These are phyloP conservation scores for Chlorophyllum brunneum DNA, from an alignment of 768 basidiomycete species.

Conservation along the genomic window DNA sequence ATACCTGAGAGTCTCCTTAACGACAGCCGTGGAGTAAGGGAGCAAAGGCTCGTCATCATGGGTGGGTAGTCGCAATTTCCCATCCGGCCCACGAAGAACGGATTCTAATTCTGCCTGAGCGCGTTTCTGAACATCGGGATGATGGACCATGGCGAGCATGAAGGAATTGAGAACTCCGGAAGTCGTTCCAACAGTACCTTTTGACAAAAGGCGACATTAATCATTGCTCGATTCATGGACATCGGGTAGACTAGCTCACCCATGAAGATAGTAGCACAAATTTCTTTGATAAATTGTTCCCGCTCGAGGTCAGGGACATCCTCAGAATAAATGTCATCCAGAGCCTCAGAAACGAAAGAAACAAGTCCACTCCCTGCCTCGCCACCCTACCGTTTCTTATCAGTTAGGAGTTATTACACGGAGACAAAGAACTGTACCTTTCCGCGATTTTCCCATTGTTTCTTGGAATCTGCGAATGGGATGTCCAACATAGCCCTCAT, in stretches of 20 bases:
- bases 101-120: constrained; percentile 31
- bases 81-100: constrained; percentile 29
- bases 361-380: not conserved
- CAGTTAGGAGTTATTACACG: not conserved
- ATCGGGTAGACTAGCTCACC: not conserved
- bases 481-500: constrained; percentile 35
- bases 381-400: not conserved
- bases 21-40: constrained; percentile 30
- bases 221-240: not conserved
- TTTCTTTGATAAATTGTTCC: constrained; percentile 15
- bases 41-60: constrained; percentile 28
- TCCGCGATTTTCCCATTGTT: constrained; percentile 23
- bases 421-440: constrained; percentile 14
- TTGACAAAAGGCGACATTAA: not conserved
- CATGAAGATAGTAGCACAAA: constrained; percentile 22
- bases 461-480: constrained; percentile 41
- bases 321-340: constrained; percentile 13
- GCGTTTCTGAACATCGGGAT: constrained; percentile 31
- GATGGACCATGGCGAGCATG: constrained; percentile 36
- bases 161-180: constrained; percentile 37
- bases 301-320: constrained; percentile 5
- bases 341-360: constrained; percentile 12
- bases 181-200: constrained; percentile 51
- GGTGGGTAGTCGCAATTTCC: constrained; percentile 27
- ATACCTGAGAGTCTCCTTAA: constrained; percentile 29